These are phyloP conservation scores for Pyronema omphalodes DNA, from an alignment of 495 filamentous ascomycete species.

Conservation along the genomic window DNA sequence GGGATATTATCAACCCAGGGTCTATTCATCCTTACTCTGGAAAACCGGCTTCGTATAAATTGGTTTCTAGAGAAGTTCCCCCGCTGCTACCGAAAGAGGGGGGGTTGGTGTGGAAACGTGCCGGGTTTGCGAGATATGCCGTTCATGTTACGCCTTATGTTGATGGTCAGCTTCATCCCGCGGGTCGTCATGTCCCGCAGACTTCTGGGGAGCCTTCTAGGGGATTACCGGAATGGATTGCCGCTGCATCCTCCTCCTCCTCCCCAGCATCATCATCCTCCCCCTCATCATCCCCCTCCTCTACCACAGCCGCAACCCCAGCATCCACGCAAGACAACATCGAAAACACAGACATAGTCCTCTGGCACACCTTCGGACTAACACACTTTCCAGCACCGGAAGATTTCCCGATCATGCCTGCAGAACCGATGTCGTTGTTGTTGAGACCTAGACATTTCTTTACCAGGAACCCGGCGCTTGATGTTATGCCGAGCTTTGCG, in stretches of 20 bases:
- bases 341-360: conserved; percentile 71
- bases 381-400: conserved; percentile 86
- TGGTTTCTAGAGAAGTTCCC: conserved; percentile 73
- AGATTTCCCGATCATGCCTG: conserved; percentile 91
- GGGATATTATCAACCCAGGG: conserved; percentile 78
- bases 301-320: too few species aligned
- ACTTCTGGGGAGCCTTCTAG: conserved; percentile 67
- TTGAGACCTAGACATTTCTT: conserved; percentile 83
- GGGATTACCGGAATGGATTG: conserved; percentile 72
- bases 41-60: conserved; percentile 79
- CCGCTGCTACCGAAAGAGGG: conserved; percentile 64
- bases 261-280: too few species aligned
- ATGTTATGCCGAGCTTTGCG: conserved; percentile 66
- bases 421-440: conserved; percentile 70
- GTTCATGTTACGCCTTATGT: conserved; percentile 72
- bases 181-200: conserved; percentile 84
- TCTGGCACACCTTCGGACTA: conserved; percentile 94
- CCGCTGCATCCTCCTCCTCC: conserved; percentile 46
- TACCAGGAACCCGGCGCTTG: conserved; percentile 61
- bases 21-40: conserved; percentile 70
- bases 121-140: conserved; percentile 79
- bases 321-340: conserved; percentile 30
- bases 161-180: conserved; percentile 79
- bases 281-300: too few species aligned
- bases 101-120: conserved; percentile 80